Conservation (phyloP, 768 basidiomycete genomes). For the Podaxis mareebaensis region DNA sequence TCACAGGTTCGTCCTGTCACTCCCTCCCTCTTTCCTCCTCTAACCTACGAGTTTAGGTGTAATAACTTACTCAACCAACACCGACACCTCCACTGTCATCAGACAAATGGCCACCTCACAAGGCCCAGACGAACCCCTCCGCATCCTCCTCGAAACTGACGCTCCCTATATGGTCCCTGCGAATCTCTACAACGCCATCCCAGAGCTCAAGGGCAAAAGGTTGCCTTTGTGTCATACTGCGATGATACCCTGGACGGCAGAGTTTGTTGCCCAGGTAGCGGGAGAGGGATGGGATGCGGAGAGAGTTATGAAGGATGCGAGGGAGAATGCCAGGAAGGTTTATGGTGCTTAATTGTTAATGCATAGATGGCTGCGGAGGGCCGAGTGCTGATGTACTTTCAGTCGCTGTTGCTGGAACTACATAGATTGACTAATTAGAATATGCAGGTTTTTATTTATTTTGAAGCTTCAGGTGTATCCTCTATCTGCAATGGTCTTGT, state of each 20-base stretch:
- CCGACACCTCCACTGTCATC: constrained; percentile 70
- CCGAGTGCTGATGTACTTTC: too few species aligned
- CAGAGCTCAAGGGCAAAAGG: constrained; percentile 53
- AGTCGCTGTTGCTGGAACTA: too few species aligned
- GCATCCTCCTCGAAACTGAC: constrained; percentile 79
- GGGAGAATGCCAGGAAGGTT: constrained; percentile 62
- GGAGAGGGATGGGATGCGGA: constrained; percentile 52
- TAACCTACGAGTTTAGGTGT: constrained; percentile 51
- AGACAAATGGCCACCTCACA: constrained; percentile 43
- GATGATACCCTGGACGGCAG: constrained; percentile 87
- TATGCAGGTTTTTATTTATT: too few species aligned
- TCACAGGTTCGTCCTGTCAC: constrained; percentile 54
- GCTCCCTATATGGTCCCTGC: constrained; percentile 86
- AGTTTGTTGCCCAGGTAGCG: constrained; percentile 59
- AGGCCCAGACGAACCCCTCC: constrained; percentile 26
- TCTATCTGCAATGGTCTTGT: too few species aligned
- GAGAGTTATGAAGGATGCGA: constrained; percentile 58
- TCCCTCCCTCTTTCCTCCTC: background rate
- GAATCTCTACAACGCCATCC: constrained; percentile 64
- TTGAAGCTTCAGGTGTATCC: too few species aligned
- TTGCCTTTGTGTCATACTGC: constrained; percentile 75
- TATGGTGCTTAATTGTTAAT: constrained; percentile 49
- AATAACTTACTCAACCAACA: constrained; percentile 75
- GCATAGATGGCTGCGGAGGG: too few species aligned
- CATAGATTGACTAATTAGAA: too few species aligned